Conservation (phyloP, 106 monocot genomes). For the Agapanthus africanus region DNA sequence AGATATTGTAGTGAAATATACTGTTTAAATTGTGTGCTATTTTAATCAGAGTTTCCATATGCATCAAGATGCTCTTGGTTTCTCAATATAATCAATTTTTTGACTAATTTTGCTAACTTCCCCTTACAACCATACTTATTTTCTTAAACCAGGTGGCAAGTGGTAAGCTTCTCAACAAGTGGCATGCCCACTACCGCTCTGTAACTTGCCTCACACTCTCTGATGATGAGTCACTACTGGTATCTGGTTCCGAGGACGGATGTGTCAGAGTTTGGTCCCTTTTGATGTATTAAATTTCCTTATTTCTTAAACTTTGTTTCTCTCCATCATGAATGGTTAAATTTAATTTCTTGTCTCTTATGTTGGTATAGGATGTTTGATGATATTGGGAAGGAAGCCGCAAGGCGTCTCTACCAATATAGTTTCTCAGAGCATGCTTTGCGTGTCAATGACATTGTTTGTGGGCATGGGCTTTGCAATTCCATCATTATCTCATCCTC, state of each 20-base stretch:
- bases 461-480: conserved; percentile 60
- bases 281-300: conserved; percentile 28
- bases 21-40: neutral
- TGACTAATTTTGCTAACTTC: neutral
- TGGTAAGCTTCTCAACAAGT: conserved; percentile 71
- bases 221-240: conserved; percentile 63
- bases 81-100: neutral
- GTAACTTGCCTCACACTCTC: conserved; percentile 75
- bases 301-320: neutral
- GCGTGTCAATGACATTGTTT: conserved; percentile 57
- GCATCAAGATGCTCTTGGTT: neutral
- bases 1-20: no score
- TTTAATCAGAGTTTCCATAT: neutral
- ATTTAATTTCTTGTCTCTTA: conserved; percentile 7
- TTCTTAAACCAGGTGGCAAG: conserved; percentile 40
- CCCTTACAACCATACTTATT: neutral
- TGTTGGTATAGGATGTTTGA: conserved; percentile 57
- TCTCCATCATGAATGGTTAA: neutral
- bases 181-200: conserved; percentile 71
- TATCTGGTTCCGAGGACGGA: conserved; percentile 83
- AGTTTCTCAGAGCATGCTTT: conserved; percentile 62
- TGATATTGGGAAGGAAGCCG: conserved; percentile 19
- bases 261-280: conserved; percentile 82
- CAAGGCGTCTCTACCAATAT: conserved; percentile 27
- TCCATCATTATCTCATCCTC: conserved; percentile 83